phyloP scores from a whole-genome alignment of 805 yeast species.

The Nakazawaea wickerhamii region DNA sequence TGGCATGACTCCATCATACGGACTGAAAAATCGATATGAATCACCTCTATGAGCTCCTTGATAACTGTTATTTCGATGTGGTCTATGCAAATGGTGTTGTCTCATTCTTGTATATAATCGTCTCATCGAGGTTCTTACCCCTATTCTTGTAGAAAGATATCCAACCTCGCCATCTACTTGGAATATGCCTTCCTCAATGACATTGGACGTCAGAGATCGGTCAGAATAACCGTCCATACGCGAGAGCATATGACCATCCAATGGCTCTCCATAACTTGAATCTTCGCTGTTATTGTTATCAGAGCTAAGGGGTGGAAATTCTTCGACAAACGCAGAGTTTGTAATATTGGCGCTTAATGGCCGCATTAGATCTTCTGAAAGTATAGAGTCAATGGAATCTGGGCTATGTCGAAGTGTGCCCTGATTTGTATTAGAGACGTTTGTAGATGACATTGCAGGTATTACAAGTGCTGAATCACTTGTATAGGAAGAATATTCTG shows the following conservation, averaged over 20 bases:
- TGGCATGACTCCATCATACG: not conserved
- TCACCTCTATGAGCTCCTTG: not conserved
- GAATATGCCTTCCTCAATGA: not conserved
- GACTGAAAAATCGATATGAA: not conserved
- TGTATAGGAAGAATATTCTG: not conserved
- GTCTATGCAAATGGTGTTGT: not conserved
- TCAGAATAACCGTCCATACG: too few relatives aligned
- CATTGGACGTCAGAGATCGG: not conserved
- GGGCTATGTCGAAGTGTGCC: too few relatives aligned
- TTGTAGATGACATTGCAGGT: too few relatives aligned
- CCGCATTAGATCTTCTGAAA: not conserved
- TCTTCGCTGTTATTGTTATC: too few relatives aligned
- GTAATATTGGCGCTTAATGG: too few relatives aligned
- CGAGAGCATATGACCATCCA: too few relatives aligned
- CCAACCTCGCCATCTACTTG: not conserved
- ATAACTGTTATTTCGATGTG: not conserved
- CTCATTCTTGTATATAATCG: conserved; percentile 2
- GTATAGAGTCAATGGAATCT: not conserved
- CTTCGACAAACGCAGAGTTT: too few relatives aligned
- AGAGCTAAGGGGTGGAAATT: too few relatives aligned
- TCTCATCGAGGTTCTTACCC: not conserved
- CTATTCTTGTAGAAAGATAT: not conserved
- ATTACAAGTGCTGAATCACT: not conserved
- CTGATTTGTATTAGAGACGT: too few relatives aligned
- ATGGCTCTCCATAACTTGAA: too few relatives aligned